Evolutionary conservation across 495 filamentous ascomycete genomes (phyloP), one percentile per base, ranked within the genome.

Genomic region (Entonaema liquescens): DNA sequence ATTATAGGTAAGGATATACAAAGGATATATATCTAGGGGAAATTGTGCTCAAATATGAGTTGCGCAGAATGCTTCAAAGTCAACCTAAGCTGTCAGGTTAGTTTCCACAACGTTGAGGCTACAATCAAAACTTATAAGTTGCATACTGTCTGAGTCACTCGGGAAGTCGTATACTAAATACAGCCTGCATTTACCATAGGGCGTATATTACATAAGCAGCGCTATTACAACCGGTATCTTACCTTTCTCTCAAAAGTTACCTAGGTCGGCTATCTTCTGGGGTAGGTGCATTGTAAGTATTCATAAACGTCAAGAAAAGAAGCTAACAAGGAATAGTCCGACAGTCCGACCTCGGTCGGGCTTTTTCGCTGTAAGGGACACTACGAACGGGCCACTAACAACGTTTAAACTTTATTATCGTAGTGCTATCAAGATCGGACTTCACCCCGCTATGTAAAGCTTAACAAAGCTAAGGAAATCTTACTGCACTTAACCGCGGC

Each of bases 291-390:
- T 42, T 7, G 38, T 17, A 44, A 6, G 40, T 9, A 19, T 3
- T 9, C 40, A 6, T 5, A 21, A 11, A 9, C 5, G 31, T 33
- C 11, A 44, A 44, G n/a, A n/a, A 44, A 9, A 19, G 17, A 0
- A 9, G 40, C n/a, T 52, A 52, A 52, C 11, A 25, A 26, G 28
- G 49, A 11, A 21, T n/a, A n/a, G n/a, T n/a, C 29, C 3, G 29
- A 7, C 7, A 33, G 52, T 64, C 62, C 62, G 52, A 65, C 38
- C 13, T 65, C 62, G 62, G 62, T 29, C 49, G 8, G 25, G 23
- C n/a, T n/a, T n/a, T n/a, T n/a, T n/a, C n/a, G n/a, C n/a, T 44
- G 21, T 54, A 17, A 17, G 17, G 1, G 49, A 33, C 49, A 23
- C 9, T 47, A 47, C 42, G 42, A 47, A 47, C 42, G 42, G 17